Percentiles rank a stretch among this genome's conserved stretches.
Conservation (phyloP, 2,329 filamentous ascomycete species). For the Colletotrichum tanaceti region DNA sequence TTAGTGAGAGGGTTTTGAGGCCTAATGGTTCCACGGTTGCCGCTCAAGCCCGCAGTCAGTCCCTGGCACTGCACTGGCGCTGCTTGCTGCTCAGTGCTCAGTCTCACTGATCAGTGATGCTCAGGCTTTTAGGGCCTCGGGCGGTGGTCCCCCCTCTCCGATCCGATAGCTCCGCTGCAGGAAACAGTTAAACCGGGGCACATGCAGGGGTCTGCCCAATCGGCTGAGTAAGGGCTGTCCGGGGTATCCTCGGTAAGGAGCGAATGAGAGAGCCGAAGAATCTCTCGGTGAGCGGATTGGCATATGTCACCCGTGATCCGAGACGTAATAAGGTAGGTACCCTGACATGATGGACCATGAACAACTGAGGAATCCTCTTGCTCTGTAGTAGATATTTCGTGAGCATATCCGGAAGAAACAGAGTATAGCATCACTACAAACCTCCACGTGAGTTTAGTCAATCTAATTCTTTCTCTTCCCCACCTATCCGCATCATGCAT, state of each 20-base stretch:
- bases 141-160: conserved; percentile 14
- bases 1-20: conserved; percentile 10
- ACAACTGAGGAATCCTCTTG: not conserved
- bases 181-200: conserved; percentile 20
- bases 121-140: not conserved
- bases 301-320: conserved; percentile 14
- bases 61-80: not conserved
- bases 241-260: conserved; percentile 15
- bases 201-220: conserved; percentile 6
- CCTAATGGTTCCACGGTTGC: conserved; percentile 21
- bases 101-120: conserved; percentile 16
- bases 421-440: too few species aligned
- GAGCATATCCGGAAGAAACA: not conserved
- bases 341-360: not conserved
- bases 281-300: conserved; percentile 19
- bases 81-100: conserved; percentile 13
- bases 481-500: too few species aligned
- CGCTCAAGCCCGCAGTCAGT: conserved; percentile 5
- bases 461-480: too few species aligned
- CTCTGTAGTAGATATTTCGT: too few species aligned
- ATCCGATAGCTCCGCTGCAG: conserved; percentile 35
- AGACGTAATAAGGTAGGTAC: too few species aligned
- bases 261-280: not conserved
- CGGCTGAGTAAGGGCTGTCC: not conserved
- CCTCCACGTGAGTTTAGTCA: too few species aligned